Evolutionary conservation across 495 filamentous ascomycete species (phyloP).

Genomic region (Tricharina praecox): DNA sequence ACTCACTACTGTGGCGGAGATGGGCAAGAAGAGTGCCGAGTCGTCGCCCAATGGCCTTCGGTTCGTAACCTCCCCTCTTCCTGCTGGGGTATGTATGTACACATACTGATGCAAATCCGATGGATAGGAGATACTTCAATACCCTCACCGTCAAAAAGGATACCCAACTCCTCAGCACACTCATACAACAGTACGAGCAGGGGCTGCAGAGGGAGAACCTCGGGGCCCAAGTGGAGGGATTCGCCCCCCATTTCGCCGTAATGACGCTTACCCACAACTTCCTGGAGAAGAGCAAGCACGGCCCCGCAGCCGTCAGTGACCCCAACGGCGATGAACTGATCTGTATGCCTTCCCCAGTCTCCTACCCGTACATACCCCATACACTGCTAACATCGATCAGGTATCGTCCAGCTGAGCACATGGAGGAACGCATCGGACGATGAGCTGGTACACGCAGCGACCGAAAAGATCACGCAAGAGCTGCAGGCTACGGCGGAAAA

Average conservation of each 20-base stretch:
- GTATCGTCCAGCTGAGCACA: neutral
- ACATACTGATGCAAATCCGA: neutral
- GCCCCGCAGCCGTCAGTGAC: neutral
- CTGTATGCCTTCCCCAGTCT: neutral
- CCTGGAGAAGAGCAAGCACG: neutral
- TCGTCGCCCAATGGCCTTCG: neutral
- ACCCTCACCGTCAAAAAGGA: neutral
- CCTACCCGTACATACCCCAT: neutral
- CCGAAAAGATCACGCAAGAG: constrained; percentile 1
- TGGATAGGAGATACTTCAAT: neutral
- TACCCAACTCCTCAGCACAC: neutral
- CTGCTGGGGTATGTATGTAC: no score
- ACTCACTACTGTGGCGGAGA: neutral
- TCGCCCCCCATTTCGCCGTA: neutral
- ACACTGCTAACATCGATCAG: neutral
- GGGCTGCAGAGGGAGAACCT: no score
- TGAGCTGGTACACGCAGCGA: constrained; percentile 1
- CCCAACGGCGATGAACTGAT: neutral
- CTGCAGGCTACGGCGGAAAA: neutral
- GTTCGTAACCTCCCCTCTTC: neutral
- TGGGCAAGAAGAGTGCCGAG: neutral
- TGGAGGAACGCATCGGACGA: constrained; percentile 7
- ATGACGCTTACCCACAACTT: neutral
- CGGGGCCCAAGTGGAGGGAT: neutral
- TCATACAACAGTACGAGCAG: neutral